Conservation (phyloP, 495 filamentous ascomycete species). For the Elaphomyces granulatus region DNA sequence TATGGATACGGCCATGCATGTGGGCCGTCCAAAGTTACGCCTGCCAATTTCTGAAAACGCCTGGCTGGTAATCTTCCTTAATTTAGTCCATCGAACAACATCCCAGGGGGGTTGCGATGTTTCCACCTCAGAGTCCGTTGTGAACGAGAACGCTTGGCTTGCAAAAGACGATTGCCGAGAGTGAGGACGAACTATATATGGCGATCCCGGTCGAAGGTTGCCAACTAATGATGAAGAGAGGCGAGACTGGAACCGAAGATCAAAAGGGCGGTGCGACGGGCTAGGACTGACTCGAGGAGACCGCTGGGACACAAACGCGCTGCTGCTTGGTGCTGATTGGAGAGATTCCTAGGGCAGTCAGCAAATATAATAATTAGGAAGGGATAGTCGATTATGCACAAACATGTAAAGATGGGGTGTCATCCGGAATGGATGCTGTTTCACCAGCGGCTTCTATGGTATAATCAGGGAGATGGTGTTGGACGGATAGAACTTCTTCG, state of each 20-base stretch:
- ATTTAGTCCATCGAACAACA: constrained; percentile 87
- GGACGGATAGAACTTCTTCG: constrained; percentile 8
- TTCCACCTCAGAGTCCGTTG: constrained; percentile 42
- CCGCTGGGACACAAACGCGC: constrained; percentile 32
- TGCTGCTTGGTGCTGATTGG: constrained; percentile 62
- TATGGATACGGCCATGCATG: constrained; percentile 78
- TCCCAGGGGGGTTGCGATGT: constrained; percentile 73
- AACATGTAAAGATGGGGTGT: constrained; percentile 81
- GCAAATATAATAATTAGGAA: constrained; percentile 7
- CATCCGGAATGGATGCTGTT: constrained; percentile 62
- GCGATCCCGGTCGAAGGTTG: constrained; percentile 58
- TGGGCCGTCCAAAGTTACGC: constrained; percentile 83
- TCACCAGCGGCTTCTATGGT: constrained; percentile 29
- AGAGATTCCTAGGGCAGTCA: constrained; percentile 53
- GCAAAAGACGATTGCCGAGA: constrained; percentile 62
- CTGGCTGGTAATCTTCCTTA: constrained; percentile 77
- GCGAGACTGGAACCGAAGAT: constrained; percentile 83
- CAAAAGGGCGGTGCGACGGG: constrained; percentile 81
- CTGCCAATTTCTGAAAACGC: constrained; percentile 90
- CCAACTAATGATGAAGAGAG: constrained; percentile 44
- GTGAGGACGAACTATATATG: constrained; percentile 58
- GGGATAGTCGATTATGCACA: constrained; percentile 10
- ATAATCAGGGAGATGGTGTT: constrained; percentile 8
- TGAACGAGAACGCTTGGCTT: constrained; percentile 40
- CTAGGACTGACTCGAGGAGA: constrained; percentile 45